Percentiles rank a stretch among this genome's conserved stretches.
These are phyloP conservation scores for Achlya hypogyna DNA, from an alignment of 352 stramenopile species.

Conservation along the genomic window DNA sequence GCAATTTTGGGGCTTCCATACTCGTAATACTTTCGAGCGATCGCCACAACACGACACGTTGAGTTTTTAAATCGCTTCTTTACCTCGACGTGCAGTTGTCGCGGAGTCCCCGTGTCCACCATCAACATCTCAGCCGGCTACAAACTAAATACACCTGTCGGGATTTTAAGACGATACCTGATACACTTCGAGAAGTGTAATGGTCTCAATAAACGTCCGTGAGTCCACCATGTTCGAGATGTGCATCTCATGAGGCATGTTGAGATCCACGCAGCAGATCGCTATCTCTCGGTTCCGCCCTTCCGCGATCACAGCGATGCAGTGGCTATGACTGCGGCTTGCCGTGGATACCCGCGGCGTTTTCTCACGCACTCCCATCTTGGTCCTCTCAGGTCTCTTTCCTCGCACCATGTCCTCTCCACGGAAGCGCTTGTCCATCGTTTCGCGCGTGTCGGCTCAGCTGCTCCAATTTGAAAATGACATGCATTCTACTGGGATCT, in stretches of 20 bases:
- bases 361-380: background rate
- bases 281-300: constrained; percentile 11
- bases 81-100: constrained; percentile 9
- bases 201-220: constrained; percentile 15
- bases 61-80: constrained; percentile 15
- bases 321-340: background rate
- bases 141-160: background rate
- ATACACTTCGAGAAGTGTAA: constrained; percentile 9
- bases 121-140: constrained; percentile 16
- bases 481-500: background rate
- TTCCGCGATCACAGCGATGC: constrained; percentile 11
- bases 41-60: constrained; percentile 7
- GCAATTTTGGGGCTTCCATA: too few relatives aligned
- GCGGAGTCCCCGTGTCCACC: constrained; percentile 2
- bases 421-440: background rate
- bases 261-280: constrained; percentile 4
- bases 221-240: constrained; percentile 18
- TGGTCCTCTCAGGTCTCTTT: background rate
- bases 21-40: constrained; percentile 20
- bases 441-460: background rate
- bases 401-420: background rate
- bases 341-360: constrained; percentile 9
- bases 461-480: background rate
- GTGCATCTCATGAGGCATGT: constrained; percentile 8
- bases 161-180: background rate